Evolutionary conservation across 768 basidiomycete genomes (phyloP).

Genomic region (Suillus placidus): DNA sequence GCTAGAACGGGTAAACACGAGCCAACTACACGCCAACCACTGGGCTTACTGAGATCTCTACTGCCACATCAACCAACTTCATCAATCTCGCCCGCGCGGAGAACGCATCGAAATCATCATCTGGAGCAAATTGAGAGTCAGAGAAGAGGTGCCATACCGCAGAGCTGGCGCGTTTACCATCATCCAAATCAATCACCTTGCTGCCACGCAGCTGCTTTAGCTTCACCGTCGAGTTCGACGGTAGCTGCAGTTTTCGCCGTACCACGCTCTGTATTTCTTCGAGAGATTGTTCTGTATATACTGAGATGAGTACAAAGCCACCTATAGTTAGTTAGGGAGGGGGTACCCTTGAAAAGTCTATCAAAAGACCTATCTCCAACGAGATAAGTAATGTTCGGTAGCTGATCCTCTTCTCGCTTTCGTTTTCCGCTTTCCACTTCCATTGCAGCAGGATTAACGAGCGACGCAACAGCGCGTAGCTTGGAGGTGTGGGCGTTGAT

Average conservation of each 20-base stretch:
- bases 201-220: slow-evolving; percentile 58
- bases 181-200: slow-evolving; percentile 67
- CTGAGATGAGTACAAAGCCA: slow-evolving; percentile 12
- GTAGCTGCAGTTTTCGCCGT: slow-evolving; percentile 61
- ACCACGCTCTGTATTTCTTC: slow-evolving; percentile 59
- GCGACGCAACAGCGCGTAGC: background rate
- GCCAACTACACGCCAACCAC: background rate
- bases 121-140: slow-evolving; percentile 38
- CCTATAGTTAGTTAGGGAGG: background rate
- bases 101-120: slow-evolving; percentile 82
- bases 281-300: slow-evolving; percentile 58
- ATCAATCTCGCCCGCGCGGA: slow-evolving; percentile 43
- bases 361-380: slow-evolving; percentile 39
- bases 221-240: slow-evolving; percentile 36
- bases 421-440: slow-evolving; percentile 27
- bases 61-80: slow-evolving; percentile 41
- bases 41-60: slow-evolving; percentile 16
- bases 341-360: slow-evolving; percentile 45
- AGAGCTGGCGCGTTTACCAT: slow-evolving; percentile 48
- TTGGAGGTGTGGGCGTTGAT: slow-evolving; percentile 4
- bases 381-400: slow-evolving; percentile 41
- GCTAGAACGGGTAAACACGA: background rate
- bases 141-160: background rate
- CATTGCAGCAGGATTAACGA: slow-evolving; percentile 16
- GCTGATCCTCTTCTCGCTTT: slow-evolving; percentile 23